Conservation (phyloP, 2,329 filamentous ascomycete species). For the Cadophora sp. region DNA sequence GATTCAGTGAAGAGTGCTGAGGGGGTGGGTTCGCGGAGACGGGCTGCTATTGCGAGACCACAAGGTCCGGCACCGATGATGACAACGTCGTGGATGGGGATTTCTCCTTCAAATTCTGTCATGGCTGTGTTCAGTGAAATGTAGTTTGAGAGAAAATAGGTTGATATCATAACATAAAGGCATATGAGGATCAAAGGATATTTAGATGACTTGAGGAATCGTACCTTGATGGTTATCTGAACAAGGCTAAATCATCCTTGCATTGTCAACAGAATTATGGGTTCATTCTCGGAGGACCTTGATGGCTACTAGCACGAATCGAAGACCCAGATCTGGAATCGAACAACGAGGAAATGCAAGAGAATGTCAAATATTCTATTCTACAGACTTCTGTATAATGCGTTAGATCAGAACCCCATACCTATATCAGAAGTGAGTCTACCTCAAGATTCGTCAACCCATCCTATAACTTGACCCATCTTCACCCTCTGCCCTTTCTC, state of each 20-base stretch:
- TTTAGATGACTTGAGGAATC: slow-evolving; percentile 2
- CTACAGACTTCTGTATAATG: slow-evolving; percentile 5
- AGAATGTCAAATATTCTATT: neutral
- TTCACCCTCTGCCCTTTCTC: slow-evolving; percentile 88
- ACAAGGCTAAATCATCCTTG: slow-evolving; percentile 15
- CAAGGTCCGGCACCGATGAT: slow-evolving; percentile 74
- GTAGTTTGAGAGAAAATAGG: neutral
- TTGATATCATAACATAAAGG: neutral
- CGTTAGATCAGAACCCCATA: neutral
- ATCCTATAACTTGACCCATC: slow-evolving; percentile 86
- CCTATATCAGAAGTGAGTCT: neutral
- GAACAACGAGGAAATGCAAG: neutral
- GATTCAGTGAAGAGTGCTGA: slow-evolving; percentile 84
- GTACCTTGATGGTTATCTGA: slow-evolving; percentile 28
- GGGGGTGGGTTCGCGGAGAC: slow-evolving; percentile 74
- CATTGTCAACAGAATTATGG: slow-evolving; percentile 6
- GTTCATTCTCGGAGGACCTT: slow-evolving; percentile 5
- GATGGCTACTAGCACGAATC: slow-evolving; percentile 12
- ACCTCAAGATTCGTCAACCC: slow-evolving; percentile 60
- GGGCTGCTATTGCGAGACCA: slow-evolving; percentile 75
- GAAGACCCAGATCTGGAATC: neutral
- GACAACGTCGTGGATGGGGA: slow-evolving; percentile 62
- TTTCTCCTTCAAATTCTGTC: slow-evolving; percentile 13
- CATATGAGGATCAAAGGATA: neutral
- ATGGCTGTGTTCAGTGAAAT: slow-evolving; percentile 6